phyloP scores from a whole-genome alignment of 495 filamentous ascomycete species.

The Podospora comata region DNA sequence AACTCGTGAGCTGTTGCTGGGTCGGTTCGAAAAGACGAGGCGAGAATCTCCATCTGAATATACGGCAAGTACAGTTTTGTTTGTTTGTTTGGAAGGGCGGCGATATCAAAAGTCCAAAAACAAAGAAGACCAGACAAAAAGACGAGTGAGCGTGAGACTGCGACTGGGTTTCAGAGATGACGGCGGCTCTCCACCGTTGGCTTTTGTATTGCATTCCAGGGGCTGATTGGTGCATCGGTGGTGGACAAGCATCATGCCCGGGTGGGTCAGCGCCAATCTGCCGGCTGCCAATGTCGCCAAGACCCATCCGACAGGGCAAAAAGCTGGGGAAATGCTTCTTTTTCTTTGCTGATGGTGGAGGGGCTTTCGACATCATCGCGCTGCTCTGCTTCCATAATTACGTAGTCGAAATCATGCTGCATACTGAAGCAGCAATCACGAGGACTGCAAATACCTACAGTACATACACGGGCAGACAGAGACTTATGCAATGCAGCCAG shows the following conservation, averaged over 20 bases:
- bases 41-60: constrained; percentile 15
- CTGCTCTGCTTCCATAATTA: constrained; percentile 7
- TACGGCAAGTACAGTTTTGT: not conserved
- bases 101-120: not conserved
- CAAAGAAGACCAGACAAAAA: not conserved
- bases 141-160: not conserved
- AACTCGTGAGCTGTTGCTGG: not conserved
- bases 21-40: constrained; percentile 4
- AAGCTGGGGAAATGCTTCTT: constrained; percentile 16
- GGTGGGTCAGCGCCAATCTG: constrained; percentile 10
- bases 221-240: constrained; percentile 1
- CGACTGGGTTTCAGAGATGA: constrained; percentile 10
- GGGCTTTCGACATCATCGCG: constrained; percentile 2
- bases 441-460: not conserved
- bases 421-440: not conserved
- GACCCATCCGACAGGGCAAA: constrained; percentile 2
- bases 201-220: not conserved
- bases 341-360: constrained; percentile 3
- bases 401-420: not conserved
- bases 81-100: not conserved
- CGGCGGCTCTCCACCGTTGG: not conserved
- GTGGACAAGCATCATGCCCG: not conserved
- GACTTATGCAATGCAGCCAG: not conserved
- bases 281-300: constrained; percentile 10
- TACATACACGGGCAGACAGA: too few species aligned